These are phyloP conservation scores for Blastocystis sp. DNA, from an alignment of 352 stramenopile genomes.

Conservation along the genomic window DNA sequence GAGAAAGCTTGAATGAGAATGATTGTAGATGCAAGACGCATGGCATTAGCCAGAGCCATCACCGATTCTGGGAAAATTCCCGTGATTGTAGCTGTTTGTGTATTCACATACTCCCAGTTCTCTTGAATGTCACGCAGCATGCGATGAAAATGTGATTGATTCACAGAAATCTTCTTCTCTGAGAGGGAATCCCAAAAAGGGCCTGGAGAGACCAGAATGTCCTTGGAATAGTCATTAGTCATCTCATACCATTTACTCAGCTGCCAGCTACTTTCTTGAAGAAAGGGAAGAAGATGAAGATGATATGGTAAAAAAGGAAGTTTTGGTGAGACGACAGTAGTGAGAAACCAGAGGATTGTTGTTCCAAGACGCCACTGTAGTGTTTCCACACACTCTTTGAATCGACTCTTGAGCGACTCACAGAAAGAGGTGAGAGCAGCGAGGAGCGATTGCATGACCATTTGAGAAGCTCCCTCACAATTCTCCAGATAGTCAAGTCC, in stretches of 20 bases:
- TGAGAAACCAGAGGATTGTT: constrained; percentile 52
- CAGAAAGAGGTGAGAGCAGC: not conserved
- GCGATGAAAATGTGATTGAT: constrained; percentile 9
- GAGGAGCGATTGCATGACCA: not conserved
- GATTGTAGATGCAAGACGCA: constrained; percentile 40
- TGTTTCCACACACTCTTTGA: not conserved
- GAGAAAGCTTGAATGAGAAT: constrained; percentile 37
- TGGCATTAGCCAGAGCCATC: constrained; percentile 40
- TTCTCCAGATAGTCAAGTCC: constrained; percentile 59
- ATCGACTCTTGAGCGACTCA: constrained; percentile 22
- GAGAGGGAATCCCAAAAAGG: constrained; percentile 47
- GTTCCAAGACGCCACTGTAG: constrained; percentile 34
- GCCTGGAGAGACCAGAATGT: constrained; percentile 49
- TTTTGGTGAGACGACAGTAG: constrained; percentile 25
- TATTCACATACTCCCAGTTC: constrained; percentile 5
- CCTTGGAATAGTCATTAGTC: constrained; percentile 61
- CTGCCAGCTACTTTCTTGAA: not conserved
- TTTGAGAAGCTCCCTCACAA: constrained; percentile 15
- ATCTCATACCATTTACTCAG: constrained; percentile 64
- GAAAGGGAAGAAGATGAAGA: constrained; percentile 11
- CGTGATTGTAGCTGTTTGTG: not conserved
- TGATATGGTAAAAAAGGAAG: constrained; percentile 5
- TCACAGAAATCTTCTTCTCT: not conserved
- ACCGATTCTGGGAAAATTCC: constrained; percentile 44
- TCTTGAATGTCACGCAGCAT: constrained; percentile 36